Evolutionary conservation across 345 rosid species (phyloP).

Genomic region (Jatropha curcas): DNA sequence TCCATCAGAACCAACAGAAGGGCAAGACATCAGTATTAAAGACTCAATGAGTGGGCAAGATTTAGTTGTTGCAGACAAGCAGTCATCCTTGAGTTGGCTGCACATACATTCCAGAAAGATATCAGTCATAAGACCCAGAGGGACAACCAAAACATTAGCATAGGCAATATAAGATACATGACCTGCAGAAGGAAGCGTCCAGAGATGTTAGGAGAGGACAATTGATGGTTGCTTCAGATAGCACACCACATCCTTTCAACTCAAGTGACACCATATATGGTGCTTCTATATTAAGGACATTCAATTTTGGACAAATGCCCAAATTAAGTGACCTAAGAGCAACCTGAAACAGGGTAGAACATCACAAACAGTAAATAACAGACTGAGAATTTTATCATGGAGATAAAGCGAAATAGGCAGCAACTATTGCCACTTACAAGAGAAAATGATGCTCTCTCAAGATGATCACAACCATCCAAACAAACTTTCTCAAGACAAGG

Average conservation of each 20-base stretch:
- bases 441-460: conserved; percentile 79
- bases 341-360: conserved; percentile 50
- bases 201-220: conserved; percentile 84
- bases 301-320: conserved; percentile 95
- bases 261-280: conserved; percentile 79
- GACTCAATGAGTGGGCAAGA: conserved; percentile 86
- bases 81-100: conserved; percentile 92
- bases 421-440: conserved; percentile 60
- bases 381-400: background rate
- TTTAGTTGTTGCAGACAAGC: conserved; percentile 73
- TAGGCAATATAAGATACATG: conserved; percentile 12
- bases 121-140: conserved; percentile 18
- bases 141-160: conserved; percentile 5
- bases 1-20: conserved; percentile 76
- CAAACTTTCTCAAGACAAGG: conserved; percentile 80
- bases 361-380: background rate
- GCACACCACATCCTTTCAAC: conserved; percentile 93
- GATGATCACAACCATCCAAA: conserved; percentile 98
- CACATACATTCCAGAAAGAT: conserved; percentile 17
- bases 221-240: conserved; percentile 73
- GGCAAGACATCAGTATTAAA: conserved; percentile 89
- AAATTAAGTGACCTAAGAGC: conserved; percentile 84
- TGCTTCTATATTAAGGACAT: conserved; percentile 69
- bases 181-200: conserved; percentile 99
- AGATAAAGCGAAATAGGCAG: background rate